Evolutionary conservation across 129 eudicot species (phyloP).

Genomic region (Artemisia annua): DNA sequence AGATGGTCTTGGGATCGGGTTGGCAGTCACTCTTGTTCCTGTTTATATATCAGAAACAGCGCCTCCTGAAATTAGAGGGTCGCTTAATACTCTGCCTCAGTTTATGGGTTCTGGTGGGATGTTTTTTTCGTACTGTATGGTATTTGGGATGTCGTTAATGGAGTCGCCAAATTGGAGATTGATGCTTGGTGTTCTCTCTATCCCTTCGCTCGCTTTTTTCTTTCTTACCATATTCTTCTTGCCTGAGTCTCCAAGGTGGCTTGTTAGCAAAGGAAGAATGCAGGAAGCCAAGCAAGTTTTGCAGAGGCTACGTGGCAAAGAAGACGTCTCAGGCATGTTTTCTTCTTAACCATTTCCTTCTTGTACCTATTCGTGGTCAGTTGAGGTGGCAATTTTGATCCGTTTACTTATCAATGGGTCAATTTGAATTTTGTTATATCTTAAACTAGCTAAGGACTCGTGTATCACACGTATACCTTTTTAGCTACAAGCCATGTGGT

Average conservation of each 20-base stretch:
- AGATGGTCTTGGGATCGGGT: slow-evolving; percentile 79
- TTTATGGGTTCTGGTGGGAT: slow-evolving; percentile 70
- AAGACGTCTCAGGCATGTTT: slow-evolving; percentile 76
- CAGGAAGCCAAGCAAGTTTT: slow-evolving; percentile 73
- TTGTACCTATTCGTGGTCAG: background rate
- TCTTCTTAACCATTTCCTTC: background rate
- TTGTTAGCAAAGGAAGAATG: slow-evolving; percentile 90
- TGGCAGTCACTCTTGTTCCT: slow-evolving; percentile 79
- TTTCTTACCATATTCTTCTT: slow-evolving; percentile 52
- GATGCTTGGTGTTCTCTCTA: slow-evolving; percentile 81
- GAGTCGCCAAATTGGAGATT: slow-evolving; percentile 75
- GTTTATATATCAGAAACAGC: slow-evolving; percentile 83
- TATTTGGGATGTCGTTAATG: slow-evolving; percentile 79
- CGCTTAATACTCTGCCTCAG: slow-evolving; percentile 75
- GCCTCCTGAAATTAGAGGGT: slow-evolving; percentile 75
- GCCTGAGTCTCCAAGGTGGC: slow-evolving; percentile 97
- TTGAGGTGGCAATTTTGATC: background rate
- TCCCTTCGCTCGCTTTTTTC: slow-evolving; percentile 68
- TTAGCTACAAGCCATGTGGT: too few species aligned
- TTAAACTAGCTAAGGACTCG: background rate
- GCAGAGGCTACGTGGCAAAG: slow-evolving; percentile 81
- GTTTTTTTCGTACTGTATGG: slow-evolving; percentile 74
- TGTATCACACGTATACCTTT: too few species aligned
- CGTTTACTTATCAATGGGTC: background rate
- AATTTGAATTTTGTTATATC: background rate